Evolutionary conservation across 75 land plant genomes (phyloP).

Genomic region (Cryptomeria japonica): DNA sequence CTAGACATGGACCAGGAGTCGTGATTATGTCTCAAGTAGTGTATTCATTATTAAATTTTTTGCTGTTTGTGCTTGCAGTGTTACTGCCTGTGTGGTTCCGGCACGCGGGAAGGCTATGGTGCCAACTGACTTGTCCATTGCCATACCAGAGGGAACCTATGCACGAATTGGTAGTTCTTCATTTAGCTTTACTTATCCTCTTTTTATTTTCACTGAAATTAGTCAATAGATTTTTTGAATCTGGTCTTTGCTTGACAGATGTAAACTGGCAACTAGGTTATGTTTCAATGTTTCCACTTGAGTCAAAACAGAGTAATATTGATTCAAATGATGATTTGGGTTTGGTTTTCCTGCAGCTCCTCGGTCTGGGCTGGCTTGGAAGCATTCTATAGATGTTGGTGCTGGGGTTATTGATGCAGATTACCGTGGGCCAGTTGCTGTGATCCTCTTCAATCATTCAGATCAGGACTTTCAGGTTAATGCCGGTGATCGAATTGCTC

Average conservation of each 20-base stretch:
- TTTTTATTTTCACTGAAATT: background rate
- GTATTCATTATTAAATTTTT: background rate
- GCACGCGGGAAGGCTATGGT: conserved; percentile 88
- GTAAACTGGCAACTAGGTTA: background rate
- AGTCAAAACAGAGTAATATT: background rate
- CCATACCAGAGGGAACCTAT: conserved; percentile 89
- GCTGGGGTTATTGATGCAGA: conserved; percentile 97
- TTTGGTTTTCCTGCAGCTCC: conserved; percentile 59
- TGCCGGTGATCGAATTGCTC: conserved; percentile 87
- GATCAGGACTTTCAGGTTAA: conserved; percentile 83
- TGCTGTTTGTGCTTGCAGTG: conserved; percentile 39
- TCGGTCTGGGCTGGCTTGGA: conserved; percentile 86
- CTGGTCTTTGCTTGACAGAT: background rate
- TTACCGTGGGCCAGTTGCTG: conserved; percentile 87
- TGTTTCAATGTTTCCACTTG: background rate
- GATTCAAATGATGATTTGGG: background rate
- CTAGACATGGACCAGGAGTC: background rate
- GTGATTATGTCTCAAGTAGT: background rate
- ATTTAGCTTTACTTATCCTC: background rate
- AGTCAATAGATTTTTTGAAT: background rate
- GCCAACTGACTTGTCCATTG: conserved; percentile 85
- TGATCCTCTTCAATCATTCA: conserved; percentile 86
- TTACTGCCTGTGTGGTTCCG: conserved; percentile 58
- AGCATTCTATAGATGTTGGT: conserved; percentile 93
- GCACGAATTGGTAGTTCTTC: conserved; percentile 69